Evolutionary conservation across 352 stramenopile species (phyloP).

Genomic region (Phytophthora niederhauseri): DNA sequence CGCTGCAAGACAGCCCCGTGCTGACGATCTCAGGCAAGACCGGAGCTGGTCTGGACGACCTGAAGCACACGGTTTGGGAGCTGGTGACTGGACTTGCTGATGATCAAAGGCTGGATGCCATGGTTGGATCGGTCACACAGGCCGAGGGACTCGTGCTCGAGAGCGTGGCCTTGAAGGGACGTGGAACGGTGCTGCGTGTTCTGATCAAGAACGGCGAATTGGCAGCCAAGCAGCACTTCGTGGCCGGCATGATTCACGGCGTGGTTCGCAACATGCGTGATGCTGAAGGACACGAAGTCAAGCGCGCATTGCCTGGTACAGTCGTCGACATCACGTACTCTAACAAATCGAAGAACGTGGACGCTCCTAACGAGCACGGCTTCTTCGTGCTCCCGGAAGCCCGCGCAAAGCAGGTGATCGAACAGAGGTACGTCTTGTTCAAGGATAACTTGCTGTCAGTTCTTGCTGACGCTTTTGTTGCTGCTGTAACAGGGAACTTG

Average conservation of each 20-base stretch:
- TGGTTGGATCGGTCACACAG: constrained; percentile 38
- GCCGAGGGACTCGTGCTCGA: constrained; percentile 79
- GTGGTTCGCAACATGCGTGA: constrained; percentile 68
- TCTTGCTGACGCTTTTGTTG: constrained; percentile 3
- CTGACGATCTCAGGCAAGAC: constrained; percentile 81
- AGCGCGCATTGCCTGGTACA: constrained; percentile 57
- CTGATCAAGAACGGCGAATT: constrained; percentile 74
- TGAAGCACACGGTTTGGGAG: constrained; percentile 50
- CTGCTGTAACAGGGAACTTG: constrained; percentile 55
- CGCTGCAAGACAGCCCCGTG: constrained; percentile 73
- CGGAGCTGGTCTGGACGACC: constrained; percentile 54
- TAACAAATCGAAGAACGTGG: constrained; percentile 84
- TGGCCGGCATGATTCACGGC: constrained; percentile 87
- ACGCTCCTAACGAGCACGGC: constrained; percentile 80
- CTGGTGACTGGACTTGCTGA: constrained; percentile 38
- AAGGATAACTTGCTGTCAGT: neutral
- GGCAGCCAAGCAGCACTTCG: constrained; percentile 75
- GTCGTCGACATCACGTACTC: constrained; percentile 85
- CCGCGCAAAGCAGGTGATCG: constrained; percentile 71
- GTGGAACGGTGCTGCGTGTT: constrained; percentile 74
- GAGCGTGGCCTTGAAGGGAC: constrained; percentile 66
- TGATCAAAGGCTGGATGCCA: constrained; percentile 44
- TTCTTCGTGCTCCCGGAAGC: constrained; percentile 76
- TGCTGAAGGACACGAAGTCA: constrained; percentile 61
- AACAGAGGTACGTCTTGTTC: constrained; percentile 55